These are phyloP conservation scores for Parastagonospora nodorum DNA, from an alignment of 2,329 filamentous ascomycete species.

Conservation along the genomic window DNA sequence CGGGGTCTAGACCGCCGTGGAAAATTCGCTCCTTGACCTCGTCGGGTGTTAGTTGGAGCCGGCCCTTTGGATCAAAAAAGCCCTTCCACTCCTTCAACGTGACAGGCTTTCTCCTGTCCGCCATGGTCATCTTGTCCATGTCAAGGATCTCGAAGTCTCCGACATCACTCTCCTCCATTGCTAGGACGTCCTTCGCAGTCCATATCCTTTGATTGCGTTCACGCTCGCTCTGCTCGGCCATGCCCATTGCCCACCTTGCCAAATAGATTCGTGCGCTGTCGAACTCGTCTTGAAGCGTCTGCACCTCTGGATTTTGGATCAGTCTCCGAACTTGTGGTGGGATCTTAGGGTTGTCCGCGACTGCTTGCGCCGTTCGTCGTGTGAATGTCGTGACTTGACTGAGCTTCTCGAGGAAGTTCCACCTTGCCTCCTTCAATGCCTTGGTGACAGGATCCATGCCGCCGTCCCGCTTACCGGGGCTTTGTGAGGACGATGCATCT, in stretches of 20 bases:
- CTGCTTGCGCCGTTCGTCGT: slow-evolving; percentile 84
- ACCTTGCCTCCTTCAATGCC: slow-evolving; percentile 90
- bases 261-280: slow-evolving; percentile 94
- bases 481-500: slow-evolving; percentile 32
- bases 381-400: slow-evolving; percentile 98
- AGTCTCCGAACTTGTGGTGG: slow-evolving; percentile 86
- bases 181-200: slow-evolving; percentile 89
- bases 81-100: slow-evolving; percentile 86
- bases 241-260: slow-evolving; percentile 97
- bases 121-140: slow-evolving; percentile 73
- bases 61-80: slow-evolving; percentile 83
- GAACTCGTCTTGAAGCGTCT: slow-evolving; percentile 94
- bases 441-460: slow-evolving; percentile 93
- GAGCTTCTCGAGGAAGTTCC: slow-evolving; percentile 96
- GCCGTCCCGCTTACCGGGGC: slow-evolving; percentile 60
- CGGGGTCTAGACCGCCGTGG: slow-evolving; percentile 85
- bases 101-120: slow-evolving; percentile 77
- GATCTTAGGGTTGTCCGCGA: slow-evolving; percentile 87
- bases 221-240: slow-evolving; percentile 92
- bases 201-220: slow-evolving; percentile 87
- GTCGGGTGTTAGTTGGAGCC: slow-evolving; percentile 78
- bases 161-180: slow-evolving; percentile 91
- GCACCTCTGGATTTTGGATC: slow-evolving; percentile 89
- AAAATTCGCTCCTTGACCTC: slow-evolving; percentile 98
- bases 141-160: slow-evolving; percentile 96